Evolutionary conservation across 768 basidiomycete genomes (phyloP), one percentile per base, ranked within the genome.

Genomic region (Termitomyces heimii): DNA sequence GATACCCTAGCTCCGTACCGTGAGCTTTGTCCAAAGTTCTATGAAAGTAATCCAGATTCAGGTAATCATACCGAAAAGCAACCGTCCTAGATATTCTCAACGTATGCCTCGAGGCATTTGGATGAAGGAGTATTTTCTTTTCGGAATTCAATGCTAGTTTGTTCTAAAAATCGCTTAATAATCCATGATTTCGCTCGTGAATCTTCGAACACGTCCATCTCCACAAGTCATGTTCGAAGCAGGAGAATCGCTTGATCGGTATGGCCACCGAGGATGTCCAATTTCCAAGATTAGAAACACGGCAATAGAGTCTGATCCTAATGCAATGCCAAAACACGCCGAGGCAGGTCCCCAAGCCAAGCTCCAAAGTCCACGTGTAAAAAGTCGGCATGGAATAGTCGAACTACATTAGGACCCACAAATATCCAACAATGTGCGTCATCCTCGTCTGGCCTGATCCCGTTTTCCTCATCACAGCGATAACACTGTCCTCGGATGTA

Each of bases 11-110:
- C 54, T 37, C 54, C 54, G 4, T 55, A 46, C 35, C 45, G 46
- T 14, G 54, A 55, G n/a, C 45, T 55, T 26, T 55, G 54, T 20
- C 54, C 54, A 2, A 47, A 47, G 28, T 55, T 55, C 24, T 47
- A 46, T 46, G 48, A 48, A 34, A 39, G 40, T 48, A 35, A 55
- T 29, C 37, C 45, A 6, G 45, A 55, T n/a, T 40, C 35, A 16
- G 54, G 35, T 13, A 55, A 55, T 34, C 54, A 47, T 35, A 55
- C 54, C 14, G 44, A 24, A 29, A 46, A n/a, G 18, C 37, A 55
- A 26, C 18, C 44, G n/a, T 43, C 20, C 22, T 49, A 14, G 22
- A 16, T 32, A 6, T 16, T 35, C 34, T 2, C 22, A 16, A 35
- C 10, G 14, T 12, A 14, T 35, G 9, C 48, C 22, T 34, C 8